Evolutionary conservation across 2,329 filamentous ascomycete genomes (phyloP).

Genomic region (Sporothrix sp.): DNA sequence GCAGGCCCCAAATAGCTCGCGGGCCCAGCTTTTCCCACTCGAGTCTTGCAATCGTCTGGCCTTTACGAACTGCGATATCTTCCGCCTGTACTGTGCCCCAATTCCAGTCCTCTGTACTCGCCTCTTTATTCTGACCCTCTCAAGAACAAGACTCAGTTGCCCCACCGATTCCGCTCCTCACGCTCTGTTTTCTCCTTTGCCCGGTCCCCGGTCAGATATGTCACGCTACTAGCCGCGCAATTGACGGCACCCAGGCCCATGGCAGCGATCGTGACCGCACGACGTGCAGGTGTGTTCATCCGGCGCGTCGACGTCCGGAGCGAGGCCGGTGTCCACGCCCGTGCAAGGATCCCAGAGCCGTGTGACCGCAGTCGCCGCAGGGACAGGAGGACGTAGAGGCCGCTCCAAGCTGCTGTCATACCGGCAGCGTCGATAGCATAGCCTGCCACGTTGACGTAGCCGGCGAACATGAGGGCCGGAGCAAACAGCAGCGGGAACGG

Average conservation of each 20-base stretch:
- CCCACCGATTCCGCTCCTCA: slow-evolving; percentile 43
- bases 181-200: slow-evolving; percentile 40
- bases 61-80: too few species aligned
- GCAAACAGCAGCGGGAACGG: slow-evolving; percentile 40
- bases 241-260: slow-evolving; percentile 42
- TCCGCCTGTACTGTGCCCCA: too few species aligned
- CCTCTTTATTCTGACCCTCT: too few species aligned
- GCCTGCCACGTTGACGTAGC: slow-evolving; percentile 50
- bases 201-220: slow-evolving; percentile 42
- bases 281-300: slow-evolving; percentile 27
- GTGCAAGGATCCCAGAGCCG: slow-evolving; percentile 10
- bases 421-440: slow-evolving; percentile 48
- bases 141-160: too few species aligned
- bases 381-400: slow-evolving; percentile 47
- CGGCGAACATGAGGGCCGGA: slow-evolving; percentile 44
- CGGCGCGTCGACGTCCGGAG: slow-evolving; percentile 31
- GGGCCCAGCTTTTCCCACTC: too few species aligned
- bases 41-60: too few species aligned
- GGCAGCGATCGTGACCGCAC: slow-evolving; percentile 40
- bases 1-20: too few species aligned
- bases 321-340: slow-evolving; percentile 21
- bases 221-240: slow-evolving; percentile 39
- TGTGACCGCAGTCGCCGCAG: slow-evolving; percentile 33
- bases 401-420: slow-evolving; percentile 46
- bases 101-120: too few species aligned